Percentiles rank a stretch among this genome's conserved stretches.
These are phyloP conservation scores for Alternaria triticimaculans DNA, from an alignment of 2,329 filamentous ascomycete species.

Conservation along the genomic window DNA sequence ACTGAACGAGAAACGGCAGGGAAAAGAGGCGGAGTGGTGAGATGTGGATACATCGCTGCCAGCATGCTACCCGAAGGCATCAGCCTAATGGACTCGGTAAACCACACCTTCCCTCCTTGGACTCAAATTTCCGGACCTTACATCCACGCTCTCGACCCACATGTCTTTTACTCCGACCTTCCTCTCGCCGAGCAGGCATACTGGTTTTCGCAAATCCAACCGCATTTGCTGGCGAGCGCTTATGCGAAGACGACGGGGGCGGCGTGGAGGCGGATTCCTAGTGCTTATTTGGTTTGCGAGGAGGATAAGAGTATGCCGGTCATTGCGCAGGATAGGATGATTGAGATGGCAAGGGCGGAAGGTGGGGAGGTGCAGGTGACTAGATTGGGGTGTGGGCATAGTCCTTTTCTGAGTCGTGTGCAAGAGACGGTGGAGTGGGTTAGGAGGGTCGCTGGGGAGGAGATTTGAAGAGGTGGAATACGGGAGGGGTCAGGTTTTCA, in stretches of 20 bases:
- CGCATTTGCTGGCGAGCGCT: conserved; percentile 38
- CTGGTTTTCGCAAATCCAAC: conserved; percentile 21
- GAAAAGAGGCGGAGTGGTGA: conserved; percentile 49
- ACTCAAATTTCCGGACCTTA: neutral
- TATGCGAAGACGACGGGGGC: conserved; percentile 32
- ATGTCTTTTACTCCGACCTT: conserved; percentile 42
- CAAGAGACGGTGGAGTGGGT: conserved; percentile 44
- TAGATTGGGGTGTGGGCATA: conserved; percentile 47
- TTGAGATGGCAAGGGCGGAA: conserved; percentile 28
- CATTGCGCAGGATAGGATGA: conserved; percentile 42
- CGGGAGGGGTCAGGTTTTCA: neutral
- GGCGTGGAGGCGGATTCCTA: conserved; percentile 47
- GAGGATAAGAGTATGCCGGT: conserved; percentile 45
- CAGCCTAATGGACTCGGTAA: conserved; percentile 30
- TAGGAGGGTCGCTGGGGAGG: conserved; percentile 30
- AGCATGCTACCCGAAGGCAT: conserved; percentile 47
- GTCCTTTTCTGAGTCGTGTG: conserved; percentile 51
- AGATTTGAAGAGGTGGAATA: neutral
- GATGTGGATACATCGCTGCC: conserved; percentile 45
- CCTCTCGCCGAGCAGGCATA: conserved; percentile 26
- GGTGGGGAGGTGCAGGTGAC: conserved; percentile 41
- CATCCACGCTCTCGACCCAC: neutral
- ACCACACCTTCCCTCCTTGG: neutral
- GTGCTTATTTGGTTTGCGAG: conserved; percentile 47
- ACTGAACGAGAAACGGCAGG: conserved; percentile 42